Evolutionary conservation across 805 yeast genomes (phyloP).

Genomic region (Yamadazyma paraphyllophila): DNA sequence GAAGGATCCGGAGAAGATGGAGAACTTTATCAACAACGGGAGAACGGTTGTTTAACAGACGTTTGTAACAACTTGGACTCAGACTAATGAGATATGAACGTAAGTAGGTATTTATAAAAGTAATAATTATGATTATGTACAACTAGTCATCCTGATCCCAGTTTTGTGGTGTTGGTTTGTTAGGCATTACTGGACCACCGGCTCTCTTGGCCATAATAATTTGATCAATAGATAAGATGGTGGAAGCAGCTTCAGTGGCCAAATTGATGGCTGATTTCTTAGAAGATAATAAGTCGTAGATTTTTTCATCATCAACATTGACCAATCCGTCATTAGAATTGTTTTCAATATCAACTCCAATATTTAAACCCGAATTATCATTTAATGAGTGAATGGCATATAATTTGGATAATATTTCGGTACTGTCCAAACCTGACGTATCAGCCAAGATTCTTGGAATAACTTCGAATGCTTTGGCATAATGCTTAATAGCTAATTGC

Average conservation of each 20-base stretch:
- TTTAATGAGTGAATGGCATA: conserved; percentile 79
- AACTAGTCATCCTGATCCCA: conserved; percentile 89
- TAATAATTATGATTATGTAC: background rate
- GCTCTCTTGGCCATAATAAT: conserved; percentile 99
- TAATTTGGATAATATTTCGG: conserved; percentile 83
- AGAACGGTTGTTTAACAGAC: background rate
- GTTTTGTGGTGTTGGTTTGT: conserved; percentile 83
- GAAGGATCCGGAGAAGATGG: conserved; percentile 68
- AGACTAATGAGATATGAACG: background rate
- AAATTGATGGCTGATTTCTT: conserved; percentile 86
- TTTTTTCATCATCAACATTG: conserved; percentile 66
- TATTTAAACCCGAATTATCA: conserved; percentile 28
- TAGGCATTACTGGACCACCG: conserved; percentile 93
- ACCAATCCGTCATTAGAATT: conserved; percentile 57
- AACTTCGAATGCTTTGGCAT: conserved; percentile 92
- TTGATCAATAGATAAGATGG: conserved; percentile 90
- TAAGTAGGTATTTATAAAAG: background rate
- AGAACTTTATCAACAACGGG: conserved; percentile 48
- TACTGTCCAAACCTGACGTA: conserved; percentile 88
- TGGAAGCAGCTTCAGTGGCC: conserved; percentile 93
- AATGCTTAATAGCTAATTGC: conserved; percentile 91
- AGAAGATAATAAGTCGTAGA: conserved; percentile 75
- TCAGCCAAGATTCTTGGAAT: conserved; percentile 91
- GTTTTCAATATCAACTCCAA: conserved; percentile 77
- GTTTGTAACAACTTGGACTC: no score